phyloP scores from a whole-genome alignment of 208 protist species.

The Trypanosoma cruzi region DNA sequence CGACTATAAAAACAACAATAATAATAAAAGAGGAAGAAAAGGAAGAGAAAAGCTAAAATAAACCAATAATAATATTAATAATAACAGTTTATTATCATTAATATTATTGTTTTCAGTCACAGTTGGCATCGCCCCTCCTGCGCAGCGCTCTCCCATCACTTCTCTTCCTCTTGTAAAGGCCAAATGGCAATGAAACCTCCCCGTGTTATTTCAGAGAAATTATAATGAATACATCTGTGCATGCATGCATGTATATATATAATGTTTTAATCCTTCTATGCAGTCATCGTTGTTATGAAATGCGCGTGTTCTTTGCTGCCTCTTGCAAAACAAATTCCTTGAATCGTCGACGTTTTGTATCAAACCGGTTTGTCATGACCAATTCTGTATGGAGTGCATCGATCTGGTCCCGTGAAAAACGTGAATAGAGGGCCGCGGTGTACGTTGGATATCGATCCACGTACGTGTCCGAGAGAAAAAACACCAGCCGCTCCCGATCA shows the following conservation, averaged over 20 bases:
- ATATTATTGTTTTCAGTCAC: no score
- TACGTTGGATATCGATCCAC: slow-evolving; percentile 49
- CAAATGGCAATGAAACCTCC: no score
- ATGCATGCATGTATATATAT: slow-evolving; percentile 6
- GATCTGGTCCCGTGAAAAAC: slow-evolving; percentile 32
- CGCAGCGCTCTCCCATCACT: no score
- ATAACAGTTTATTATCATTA: no score
- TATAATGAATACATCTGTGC: no score
- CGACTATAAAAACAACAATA: no score
- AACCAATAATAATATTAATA: not conserved
- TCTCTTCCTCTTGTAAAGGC: no score
- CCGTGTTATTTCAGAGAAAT: no score
- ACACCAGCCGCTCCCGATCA: slow-evolving; percentile 37
- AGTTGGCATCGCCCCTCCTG: no score
- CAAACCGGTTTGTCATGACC: slow-evolving; percentile 32
- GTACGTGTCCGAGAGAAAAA: slow-evolving; percentile 47
- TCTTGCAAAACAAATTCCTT: slow-evolving; percentile 51
- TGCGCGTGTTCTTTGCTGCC: not conserved
- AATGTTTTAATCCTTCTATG: not conserved
- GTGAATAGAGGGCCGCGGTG: slow-evolving; percentile 31
- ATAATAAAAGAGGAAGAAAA: not conserved
- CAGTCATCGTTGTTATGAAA: not conserved
- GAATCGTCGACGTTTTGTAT: slow-evolving; percentile 48
- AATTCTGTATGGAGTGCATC: slow-evolving; percentile 68
- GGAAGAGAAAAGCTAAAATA: not conserved